These are phyloP conservation scores for Biscutella auriculata DNA, from an alignment of 441 rosid species.

Conservation along the genomic window DNA sequence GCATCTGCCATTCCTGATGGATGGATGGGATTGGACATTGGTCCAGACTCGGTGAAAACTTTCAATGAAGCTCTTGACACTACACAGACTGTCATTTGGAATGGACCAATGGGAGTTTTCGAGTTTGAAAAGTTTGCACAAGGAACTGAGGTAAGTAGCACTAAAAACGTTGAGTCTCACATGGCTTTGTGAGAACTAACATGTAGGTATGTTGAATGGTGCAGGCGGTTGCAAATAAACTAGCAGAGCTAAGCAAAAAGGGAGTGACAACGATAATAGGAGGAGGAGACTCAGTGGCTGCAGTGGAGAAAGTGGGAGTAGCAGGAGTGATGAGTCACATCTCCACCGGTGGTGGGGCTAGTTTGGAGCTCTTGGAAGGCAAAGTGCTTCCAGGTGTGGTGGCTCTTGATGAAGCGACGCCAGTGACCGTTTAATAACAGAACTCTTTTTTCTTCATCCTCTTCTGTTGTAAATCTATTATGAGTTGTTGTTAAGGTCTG, in stretches of 20 bases:
- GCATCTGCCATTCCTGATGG: slow-evolving; percentile 81
- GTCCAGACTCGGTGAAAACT: slow-evolving; percentile 75
- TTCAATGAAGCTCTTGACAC: slow-evolving; percentile 58
- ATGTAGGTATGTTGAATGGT: no score
- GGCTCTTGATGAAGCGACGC: slow-evolving; percentile 82
- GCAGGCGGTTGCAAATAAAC: slow-evolving; percentile 68
- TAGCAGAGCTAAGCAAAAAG: slow-evolving; percentile 64
- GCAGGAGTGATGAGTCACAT: slow-evolving; percentile 92
- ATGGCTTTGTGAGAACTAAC: neutral
- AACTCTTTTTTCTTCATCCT: no score
- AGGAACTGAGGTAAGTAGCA: slow-evolving; percentile 70
- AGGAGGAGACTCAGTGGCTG: slow-evolving; percentile 94
- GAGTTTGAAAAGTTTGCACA: slow-evolving; percentile 79
- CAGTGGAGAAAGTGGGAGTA: slow-evolving; percentile 79
- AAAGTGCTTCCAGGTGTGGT: slow-evolving; percentile 84
- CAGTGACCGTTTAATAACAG: no score
- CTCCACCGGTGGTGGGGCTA: slow-evolving; percentile 91
- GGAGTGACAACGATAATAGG: slow-evolving; percentile 89
- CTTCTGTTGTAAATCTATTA: no score
- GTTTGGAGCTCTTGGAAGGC: slow-evolving; percentile 91
- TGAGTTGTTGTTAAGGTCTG: no score
- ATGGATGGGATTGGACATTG: slow-evolving; percentile 95
- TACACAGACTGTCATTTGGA: slow-evolving; percentile 83
- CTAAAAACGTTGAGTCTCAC: no score
- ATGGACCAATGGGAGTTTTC: slow-evolving; percentile 97